Evolutionary conservation across 164 flowering plant genomes (phyloP).

Genomic region (Protea cynaroides): DNA sequence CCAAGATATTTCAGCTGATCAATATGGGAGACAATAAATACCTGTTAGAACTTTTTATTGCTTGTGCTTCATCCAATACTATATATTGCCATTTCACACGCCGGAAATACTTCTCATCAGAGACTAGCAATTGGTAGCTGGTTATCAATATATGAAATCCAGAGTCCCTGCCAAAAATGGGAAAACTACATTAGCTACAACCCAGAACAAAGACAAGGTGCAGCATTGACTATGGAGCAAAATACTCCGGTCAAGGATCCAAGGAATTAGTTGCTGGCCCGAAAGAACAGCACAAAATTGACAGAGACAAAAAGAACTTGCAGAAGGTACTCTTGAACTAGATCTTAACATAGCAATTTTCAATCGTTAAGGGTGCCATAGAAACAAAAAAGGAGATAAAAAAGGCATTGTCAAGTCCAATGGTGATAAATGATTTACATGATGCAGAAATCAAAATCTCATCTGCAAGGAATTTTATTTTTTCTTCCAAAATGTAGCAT

Average conservation of each 20-base stretch:
- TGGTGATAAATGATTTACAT: background rate
- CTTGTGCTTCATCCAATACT: conserved; percentile 99
- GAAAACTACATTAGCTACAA: background rate
- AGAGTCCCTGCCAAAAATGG: conserved; percentile 62
- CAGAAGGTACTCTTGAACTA: background rate
- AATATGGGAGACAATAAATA: conserved; percentile 13
- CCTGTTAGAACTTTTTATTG: conserved; percentile 94
- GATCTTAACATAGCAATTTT: background rate
- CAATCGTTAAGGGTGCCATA: background rate
- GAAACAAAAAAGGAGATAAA: no score
- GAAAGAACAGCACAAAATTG: conserved; percentile 1
- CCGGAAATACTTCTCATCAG: conserved; percentile 91
- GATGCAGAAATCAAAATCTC: background rate
- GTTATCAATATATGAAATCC: conserved; percentile 96
- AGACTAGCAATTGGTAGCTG: conserved; percentile 84
- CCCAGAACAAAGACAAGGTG: background rate
- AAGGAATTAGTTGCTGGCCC: background rate
- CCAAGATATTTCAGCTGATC: no score
- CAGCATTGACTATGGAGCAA: background rate
- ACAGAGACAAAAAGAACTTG: background rate
- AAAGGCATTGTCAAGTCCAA: no score
- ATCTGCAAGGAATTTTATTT: background rate
- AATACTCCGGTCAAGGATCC: background rate
- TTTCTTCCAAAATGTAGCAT: background rate
- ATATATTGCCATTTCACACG: conserved; percentile 99